Evolutionary conservation across 306 rosid species (phyloP).

Genomic region (Hippophae rhamnoides): DNA sequence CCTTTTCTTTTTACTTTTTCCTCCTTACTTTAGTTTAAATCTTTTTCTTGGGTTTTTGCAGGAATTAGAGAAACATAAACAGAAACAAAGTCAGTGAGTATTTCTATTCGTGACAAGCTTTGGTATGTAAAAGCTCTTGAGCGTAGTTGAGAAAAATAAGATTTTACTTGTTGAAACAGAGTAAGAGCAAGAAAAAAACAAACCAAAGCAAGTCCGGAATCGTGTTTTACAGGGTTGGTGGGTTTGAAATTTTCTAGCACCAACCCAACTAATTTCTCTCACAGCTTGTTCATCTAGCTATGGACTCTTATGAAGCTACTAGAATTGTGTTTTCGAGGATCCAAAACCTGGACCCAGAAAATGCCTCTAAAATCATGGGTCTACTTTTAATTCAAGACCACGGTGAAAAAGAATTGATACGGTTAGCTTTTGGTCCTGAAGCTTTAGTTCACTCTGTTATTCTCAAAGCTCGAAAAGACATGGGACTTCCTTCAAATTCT

Average conservation of each 20-base stretch:
- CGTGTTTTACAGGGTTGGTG: slow-evolving; percentile 24
- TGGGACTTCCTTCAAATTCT: slow-evolving; percentile 56
- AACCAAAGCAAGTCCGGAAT: neutral
- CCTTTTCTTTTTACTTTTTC: slow-evolving; percentile 2
- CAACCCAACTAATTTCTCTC: neutral
- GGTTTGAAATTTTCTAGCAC: slow-evolving; percentile 22
- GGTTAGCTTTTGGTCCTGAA: slow-evolving; percentile 92
- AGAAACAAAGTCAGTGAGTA: slow-evolving; percentile 6
- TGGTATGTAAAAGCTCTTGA: slow-evolving; percentile 53
- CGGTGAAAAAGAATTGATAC: slow-evolving; percentile 95
- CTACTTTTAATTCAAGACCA: slow-evolving; percentile 84
- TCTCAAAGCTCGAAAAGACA: slow-evolving; percentile 67
- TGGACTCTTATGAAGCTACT: slow-evolving; percentile 95
- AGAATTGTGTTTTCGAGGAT: slow-evolving; percentile 78
- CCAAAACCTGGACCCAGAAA: slow-evolving; percentile 90
- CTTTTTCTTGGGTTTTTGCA: slow-evolving; percentile 54
- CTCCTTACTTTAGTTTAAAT: slow-evolving; percentile 15
- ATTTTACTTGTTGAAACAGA: slow-evolving; percentile 39
- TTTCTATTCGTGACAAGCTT: slow-evolving; percentile 39
- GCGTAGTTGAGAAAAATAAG: slow-evolving; percentile 66
- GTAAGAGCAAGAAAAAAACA: slow-evolving; percentile 6
- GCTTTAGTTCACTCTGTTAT: slow-evolving; percentile 69
- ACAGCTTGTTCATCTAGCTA: slow-evolving; percentile 9
- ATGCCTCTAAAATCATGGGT: slow-evolving; percentile 97
- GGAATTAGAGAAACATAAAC: slow-evolving; percentile 49